These are phyloP conservation scores for Penicillium brevicompactum DNA, from an alignment of 2,329 filamentous ascomycete genomes.

Conservation along the genomic window DNA sequence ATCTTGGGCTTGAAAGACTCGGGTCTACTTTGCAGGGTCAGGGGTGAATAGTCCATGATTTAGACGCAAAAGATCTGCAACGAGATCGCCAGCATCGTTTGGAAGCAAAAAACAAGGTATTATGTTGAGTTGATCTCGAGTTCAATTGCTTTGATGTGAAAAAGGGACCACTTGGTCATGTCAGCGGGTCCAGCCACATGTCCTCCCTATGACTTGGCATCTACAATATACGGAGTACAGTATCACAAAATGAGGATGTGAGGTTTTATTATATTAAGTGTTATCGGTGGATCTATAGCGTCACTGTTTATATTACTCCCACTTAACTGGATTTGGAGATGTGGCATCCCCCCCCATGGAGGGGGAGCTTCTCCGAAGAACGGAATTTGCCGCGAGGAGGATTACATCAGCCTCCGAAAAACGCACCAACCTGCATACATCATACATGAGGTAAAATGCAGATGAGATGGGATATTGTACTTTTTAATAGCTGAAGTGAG, in stretches of 20 bases:
- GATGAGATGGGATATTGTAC: not conserved
- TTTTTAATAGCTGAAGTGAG: not conserved
- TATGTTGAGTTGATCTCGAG: slow-evolving; percentile 10
- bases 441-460: not conserved
- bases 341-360: not conserved
- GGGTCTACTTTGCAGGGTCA: slow-evolving; percentile 88
- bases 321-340: slow-evolving; percentile 4
- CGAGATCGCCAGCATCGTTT: slow-evolving; percentile 20
- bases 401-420: slow-evolving; percentile 24
- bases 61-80: slow-evolving; percentile 21
- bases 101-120: slow-evolving; percentile 9
- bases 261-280: not conserved
- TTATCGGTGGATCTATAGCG: not conserved
- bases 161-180: slow-evolving; percentile 25
- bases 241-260: not conserved
- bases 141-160: slow-evolving; percentile 10
- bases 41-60: slow-evolving; percentile 82
- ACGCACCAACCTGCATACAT: not conserved
- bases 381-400: slow-evolving; percentile 6
- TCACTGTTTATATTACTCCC: not conserved
- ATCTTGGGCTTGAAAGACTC: slow-evolving; percentile 94
- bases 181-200: slow-evolving; percentile 33
- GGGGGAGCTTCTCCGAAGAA: slow-evolving; percentile 6
- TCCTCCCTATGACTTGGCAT: slow-evolving; percentile 18
- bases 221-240: not conserved